Percentiles rank a stretch among this genome's conserved stretches.
Evolutionary conservation across 2,329 filamentous ascomycete genomes (phyloP).

Genomic region (Epichloe glyceriae): DNA sequence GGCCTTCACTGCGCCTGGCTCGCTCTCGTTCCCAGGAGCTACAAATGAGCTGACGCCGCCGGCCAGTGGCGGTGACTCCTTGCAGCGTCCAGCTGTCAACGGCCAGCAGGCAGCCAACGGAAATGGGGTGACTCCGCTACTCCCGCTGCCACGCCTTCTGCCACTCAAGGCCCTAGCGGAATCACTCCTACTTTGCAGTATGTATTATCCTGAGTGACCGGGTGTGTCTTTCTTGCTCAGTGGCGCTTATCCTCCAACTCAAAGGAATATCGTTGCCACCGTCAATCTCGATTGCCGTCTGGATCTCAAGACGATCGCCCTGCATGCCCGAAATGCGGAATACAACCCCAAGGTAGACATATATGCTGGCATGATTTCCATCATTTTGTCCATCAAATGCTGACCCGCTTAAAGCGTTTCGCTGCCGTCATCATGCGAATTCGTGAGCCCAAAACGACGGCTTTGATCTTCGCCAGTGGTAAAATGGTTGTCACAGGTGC

Average conservation of each 20-base stretch:
- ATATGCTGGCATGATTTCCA: constrained; percentile 8
- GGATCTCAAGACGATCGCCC: constrained; percentile 96
- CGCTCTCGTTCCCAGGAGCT: constrained; percentile 80
- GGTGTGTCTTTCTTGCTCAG: constrained; percentile 19
- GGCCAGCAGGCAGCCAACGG: constrained; percentile 48
- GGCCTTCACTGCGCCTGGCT: constrained; percentile 86
- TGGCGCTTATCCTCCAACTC: constrained; percentile 38
- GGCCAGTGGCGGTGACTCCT: constrained; percentile 50
- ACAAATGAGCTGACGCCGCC: constrained; percentile 74
- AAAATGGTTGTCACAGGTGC: constrained; percentile 99
- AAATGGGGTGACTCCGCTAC: constrained; percentile 75
- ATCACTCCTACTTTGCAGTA: constrained; percentile 93
- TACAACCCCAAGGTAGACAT: constrained; percentile 85
- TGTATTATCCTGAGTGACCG: constrained; percentile 43
- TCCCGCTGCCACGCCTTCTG: constrained; percentile 82
- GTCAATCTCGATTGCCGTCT: constrained; percentile 96
- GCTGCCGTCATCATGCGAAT: constrained; percentile 99
- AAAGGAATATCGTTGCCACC: constrained; percentile 97
- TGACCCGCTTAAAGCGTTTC: constrained; percentile 58
- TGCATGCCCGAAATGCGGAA: constrained; percentile 96
- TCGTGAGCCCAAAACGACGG: constrained; percentile 95
- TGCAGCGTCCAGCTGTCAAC: constrained; percentile 25
- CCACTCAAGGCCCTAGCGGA: constrained; percentile 70
- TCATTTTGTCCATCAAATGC: constrained; percentile 2
- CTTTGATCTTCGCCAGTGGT: constrained; percentile 92